Evolutionary conservation across 2,329 filamentous ascomycete genomes (phyloP).

Genomic region (Aspergillus neotritici): DNA sequence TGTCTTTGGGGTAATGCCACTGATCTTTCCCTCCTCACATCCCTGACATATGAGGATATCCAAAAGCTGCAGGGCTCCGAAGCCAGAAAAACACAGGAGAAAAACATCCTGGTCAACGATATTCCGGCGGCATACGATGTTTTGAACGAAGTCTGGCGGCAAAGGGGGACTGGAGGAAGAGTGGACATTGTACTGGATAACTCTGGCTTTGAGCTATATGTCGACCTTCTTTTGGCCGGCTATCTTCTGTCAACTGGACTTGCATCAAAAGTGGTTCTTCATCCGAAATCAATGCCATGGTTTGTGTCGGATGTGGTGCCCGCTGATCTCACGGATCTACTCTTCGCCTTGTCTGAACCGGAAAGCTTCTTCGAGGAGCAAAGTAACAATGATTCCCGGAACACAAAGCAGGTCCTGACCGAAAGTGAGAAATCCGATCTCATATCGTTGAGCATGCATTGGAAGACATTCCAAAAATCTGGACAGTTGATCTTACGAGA

Average conservation of each 20-base stretch:
- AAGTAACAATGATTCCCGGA: too few species aligned
- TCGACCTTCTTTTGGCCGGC: constrained; percentile 85
- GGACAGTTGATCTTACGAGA: constrained; percentile 77
- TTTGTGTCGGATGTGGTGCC: constrained; percentile 95
- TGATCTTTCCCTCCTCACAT: constrained; percentile 84
- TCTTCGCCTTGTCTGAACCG: constrained; percentile 72
- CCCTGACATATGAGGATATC: constrained; percentile 88
- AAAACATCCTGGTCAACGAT: constrained; percentile 89
- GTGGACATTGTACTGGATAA: constrained; percentile 97
- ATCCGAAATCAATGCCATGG: constrained; percentile 95
- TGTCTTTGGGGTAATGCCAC: constrained; percentile 97
- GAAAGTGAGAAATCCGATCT: constrained; percentile 64
- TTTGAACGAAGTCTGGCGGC: constrained; percentile 59
- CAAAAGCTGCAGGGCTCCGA: constrained; percentile 90
- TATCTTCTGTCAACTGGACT: constrained; percentile 80
- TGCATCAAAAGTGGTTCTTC: constrained; percentile 79
- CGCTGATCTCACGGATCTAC: constrained; percentile 73
- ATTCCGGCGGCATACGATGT: constrained; percentile 65
- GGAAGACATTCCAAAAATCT: constrained; percentile 72
- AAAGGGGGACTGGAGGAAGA: constrained; percentile 58
- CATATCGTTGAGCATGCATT: constrained; percentile 72
- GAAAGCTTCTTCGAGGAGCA: constrained; percentile 56
- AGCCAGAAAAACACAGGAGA: constrained; percentile 77
- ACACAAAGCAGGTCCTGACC: constrained; percentile 45
- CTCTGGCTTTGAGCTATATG: constrained; percentile 93